phyloP scores from a whole-genome alignment of 2,329 filamentous ascomycete species.

The Mycosphaerella arachidis region DNA sequence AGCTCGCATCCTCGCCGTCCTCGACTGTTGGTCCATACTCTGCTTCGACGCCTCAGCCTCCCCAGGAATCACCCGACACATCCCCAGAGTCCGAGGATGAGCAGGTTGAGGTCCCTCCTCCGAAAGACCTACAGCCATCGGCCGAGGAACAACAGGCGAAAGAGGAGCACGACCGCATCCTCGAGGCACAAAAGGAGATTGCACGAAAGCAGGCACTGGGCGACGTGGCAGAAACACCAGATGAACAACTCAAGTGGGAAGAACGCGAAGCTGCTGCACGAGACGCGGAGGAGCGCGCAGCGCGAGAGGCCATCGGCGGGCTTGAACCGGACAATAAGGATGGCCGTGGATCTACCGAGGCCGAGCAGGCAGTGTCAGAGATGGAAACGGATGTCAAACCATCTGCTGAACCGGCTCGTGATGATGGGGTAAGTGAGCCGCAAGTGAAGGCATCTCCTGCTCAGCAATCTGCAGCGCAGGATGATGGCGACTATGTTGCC shows the following conservation, averaged over 20 bases:
- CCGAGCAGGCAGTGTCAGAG: conserved; percentile 22
- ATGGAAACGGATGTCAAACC: conserved; percentile 12
- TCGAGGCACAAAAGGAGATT: conserved; percentile 47
- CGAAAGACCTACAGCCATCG: conserved; percentile 32
- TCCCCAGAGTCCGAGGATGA: conserved; percentile 31
- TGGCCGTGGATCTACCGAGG: conserved; percentile 20
- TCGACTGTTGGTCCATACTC: conserved; percentile 68
- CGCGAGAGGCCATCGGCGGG: conserved; percentile 28
- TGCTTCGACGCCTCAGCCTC: conserved; percentile 65
- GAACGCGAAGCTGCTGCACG: conserved; percentile 37
- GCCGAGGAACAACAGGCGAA: conserved; percentile 44
- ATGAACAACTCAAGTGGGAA: conserved; percentile 54
- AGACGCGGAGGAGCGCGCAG: conserved; percentile 41
- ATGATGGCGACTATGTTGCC: conserved; percentile 26
- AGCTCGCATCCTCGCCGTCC: conserved; percentile 47
- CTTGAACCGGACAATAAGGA: conserved; percentile 25
- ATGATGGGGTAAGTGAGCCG: not conserved
- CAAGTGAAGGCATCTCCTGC: conserved; percentile 14
- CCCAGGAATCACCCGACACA: conserved; percentile 42
- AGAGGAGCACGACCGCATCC: conserved; percentile 50
- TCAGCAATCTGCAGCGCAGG: conserved; percentile 10
- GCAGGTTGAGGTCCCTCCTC: conserved; percentile 24
- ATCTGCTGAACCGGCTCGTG: not conserved
- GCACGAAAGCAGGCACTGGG: conserved; percentile 41
- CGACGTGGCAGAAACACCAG: conserved; percentile 49